These are phyloP conservation scores for Tanacetum coccineum DNA, from an alignment of 129 eudicot species.

Conservation along the genomic window DNA sequence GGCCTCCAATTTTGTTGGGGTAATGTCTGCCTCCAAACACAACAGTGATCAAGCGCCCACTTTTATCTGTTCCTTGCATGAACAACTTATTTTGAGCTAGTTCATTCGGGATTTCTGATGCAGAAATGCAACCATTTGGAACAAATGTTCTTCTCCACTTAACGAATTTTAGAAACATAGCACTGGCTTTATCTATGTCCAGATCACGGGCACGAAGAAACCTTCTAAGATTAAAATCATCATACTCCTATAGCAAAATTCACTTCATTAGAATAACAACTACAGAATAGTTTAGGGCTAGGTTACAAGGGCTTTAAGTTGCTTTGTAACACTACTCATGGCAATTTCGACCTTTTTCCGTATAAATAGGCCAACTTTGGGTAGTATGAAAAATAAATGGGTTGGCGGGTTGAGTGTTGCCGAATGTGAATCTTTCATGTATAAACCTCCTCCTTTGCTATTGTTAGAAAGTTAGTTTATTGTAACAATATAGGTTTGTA, in stretches of 20 bases:
- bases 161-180: constrained; percentile 61
- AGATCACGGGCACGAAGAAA: constrained; percentile 81
- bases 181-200: constrained; percentile 56
- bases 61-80: constrained; percentile 61
- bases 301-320: no score
- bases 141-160: constrained; percentile 55
- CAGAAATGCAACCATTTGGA: constrained; percentile 60
- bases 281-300: no score
- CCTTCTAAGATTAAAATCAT: constrained; percentile 59
- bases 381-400: no score
- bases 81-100: constrained; percentile 68
- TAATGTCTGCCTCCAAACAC: constrained; percentile 47
- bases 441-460: not conserved
- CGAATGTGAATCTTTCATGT: not conserved
- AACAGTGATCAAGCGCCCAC: constrained; percentile 58
- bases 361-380: no score
- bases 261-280: not conserved
- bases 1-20: constrained; percentile 47
- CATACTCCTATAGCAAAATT: constrained; percentile 40
- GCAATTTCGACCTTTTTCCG: no score
- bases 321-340: no score
- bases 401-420: no score
- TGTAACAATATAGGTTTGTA: no score
- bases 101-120: constrained; percentile 45
- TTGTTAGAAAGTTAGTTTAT: not conserved